These are phyloP conservation scores for Erucastrum elatum DNA, from an alignment of 345 rosid species.

Conservation along the genomic window DNA sequence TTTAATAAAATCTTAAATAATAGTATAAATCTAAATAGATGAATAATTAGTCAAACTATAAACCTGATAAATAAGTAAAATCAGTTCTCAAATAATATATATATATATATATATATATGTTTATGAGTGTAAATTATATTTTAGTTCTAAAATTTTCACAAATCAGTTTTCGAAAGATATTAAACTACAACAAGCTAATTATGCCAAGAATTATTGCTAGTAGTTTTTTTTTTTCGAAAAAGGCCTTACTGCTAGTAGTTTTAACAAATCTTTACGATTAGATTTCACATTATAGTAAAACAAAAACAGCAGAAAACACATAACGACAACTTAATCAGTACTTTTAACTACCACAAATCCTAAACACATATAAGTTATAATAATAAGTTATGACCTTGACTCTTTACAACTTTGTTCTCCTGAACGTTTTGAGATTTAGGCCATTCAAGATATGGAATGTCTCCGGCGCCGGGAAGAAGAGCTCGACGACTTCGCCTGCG, in stretches of 20 bases:
- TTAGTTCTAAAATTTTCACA: too few species aligned
- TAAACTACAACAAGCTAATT: too few species aligned
- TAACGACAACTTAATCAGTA: conserved; percentile 20
- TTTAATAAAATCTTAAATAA: too few species aligned
- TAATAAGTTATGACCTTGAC: conserved; percentile 14
- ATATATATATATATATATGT: too few species aligned
- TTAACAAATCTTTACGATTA: neutral
- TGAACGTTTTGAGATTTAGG: neutral
- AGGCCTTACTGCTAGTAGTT: neutral
- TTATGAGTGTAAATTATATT: too few species aligned
- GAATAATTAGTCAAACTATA: too few species aligned
- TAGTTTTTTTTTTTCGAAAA: neutral
- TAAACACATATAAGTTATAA: conserved; percentile 10
- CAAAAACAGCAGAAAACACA: conserved; percentile 3
- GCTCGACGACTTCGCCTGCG: conserved; percentile 70
- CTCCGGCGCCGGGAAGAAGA: conserved; percentile 72
- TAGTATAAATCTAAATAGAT: too few species aligned
- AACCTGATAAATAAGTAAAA: too few species aligned
- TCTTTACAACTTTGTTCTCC: conserved; percentile 29
- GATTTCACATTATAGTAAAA: neutral
- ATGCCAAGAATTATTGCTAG: neutral
- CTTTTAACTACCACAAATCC: conserved; percentile 25
- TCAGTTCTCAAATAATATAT: too few species aligned
- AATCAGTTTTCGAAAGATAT: too few species aligned
- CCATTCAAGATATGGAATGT: conserved; percentile 62